Conservation (phyloP, 2,329 filamentous ascomycete species). For the Claviceps digitariae region DNA sequence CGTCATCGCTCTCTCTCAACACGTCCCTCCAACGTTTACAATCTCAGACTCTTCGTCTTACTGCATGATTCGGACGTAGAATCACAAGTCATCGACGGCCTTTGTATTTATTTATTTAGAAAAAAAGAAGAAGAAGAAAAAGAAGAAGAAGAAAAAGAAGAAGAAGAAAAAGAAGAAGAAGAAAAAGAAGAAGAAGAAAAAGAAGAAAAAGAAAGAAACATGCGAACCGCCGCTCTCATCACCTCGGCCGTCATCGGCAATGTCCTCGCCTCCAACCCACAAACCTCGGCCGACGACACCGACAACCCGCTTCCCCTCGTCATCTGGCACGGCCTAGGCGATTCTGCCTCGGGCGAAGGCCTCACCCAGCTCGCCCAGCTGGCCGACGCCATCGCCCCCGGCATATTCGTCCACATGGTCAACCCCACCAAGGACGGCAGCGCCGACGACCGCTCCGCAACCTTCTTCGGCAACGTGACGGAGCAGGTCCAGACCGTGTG, state of each 20-base stretch:
- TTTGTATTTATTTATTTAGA: no score
- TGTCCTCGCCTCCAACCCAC: constrained; percentile 19
- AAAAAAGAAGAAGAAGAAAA: no score
- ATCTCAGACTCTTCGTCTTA: neutral
- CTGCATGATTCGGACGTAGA: neutral
- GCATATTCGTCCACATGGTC: constrained; percentile 31
- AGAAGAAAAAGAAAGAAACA: neutral
- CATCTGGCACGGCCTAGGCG: constrained; percentile 80
- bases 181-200: neutral
- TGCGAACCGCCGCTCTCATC: constrained; percentile 11
- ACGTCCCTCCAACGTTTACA: no score
- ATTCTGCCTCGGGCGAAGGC: constrained; percentile 66
- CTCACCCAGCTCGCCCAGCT: constrained; percentile 62
- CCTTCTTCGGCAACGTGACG: constrained; percentile 84
- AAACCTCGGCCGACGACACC: constrained; percentile 22
- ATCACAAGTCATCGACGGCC: neutral
- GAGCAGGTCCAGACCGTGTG: constrained; percentile 67
- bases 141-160: no score
- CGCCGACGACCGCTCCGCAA: constrained; percentile 60
- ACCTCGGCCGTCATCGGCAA: neutral
- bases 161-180: no score
- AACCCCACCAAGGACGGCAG: constrained; percentile 23
- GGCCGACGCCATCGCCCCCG: constrained; percentile 66
- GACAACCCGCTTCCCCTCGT: constrained; percentile 73
- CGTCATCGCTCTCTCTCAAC: no score